Percentiles rank a stretch among this genome's conserved stretches.
Conservation (phyloP, 2,329 filamentous ascomycete genomes). For the Fusarium beomiforme region DNA sequence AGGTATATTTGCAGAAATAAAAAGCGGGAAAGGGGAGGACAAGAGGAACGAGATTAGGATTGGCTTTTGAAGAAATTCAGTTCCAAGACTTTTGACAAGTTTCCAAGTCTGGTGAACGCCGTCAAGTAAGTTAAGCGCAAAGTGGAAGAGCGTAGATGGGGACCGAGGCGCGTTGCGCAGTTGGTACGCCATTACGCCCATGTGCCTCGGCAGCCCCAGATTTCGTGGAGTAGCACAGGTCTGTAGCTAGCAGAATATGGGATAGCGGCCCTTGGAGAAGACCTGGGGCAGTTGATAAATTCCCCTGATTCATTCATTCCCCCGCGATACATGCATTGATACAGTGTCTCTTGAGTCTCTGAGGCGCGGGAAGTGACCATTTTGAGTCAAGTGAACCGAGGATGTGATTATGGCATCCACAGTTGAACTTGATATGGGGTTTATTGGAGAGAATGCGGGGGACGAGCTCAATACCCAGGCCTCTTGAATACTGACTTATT, state of each 20-base stretch:
- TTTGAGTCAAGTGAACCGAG: constrained; percentile 37
- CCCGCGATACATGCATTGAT: constrained; percentile 8
- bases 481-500: neutral
- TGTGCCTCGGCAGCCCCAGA: constrained; percentile 46
- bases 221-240: constrained; percentile 33
- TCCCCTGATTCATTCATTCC: neutral
- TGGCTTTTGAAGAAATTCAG: constrained; percentile 31
- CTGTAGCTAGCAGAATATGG: constrained; percentile 19
- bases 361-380: constrained; percentile 20
- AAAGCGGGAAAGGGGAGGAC: constrained; percentile 3
- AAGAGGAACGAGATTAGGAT: constrained; percentile 22
- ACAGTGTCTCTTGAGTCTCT: neutral
- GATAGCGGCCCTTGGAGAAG: constrained; percentile 14
- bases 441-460: neutral
- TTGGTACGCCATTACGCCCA: constrained; percentile 17
- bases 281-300: neutral
- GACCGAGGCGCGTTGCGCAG: constrained; percentile 40
- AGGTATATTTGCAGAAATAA: neutral
- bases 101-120: constrained; percentile 21
- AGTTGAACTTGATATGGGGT: constrained; percentile 6
- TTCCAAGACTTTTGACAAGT: neutral
- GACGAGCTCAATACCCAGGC: neutral
- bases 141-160: constrained; percentile 11
- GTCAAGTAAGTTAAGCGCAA: constrained; percentile 17
- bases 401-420: constrained; percentile 13